phyloP scores from a whole-genome alignment of 108 stramenopile genomes.

The Cyclotella atomus region DNA sequence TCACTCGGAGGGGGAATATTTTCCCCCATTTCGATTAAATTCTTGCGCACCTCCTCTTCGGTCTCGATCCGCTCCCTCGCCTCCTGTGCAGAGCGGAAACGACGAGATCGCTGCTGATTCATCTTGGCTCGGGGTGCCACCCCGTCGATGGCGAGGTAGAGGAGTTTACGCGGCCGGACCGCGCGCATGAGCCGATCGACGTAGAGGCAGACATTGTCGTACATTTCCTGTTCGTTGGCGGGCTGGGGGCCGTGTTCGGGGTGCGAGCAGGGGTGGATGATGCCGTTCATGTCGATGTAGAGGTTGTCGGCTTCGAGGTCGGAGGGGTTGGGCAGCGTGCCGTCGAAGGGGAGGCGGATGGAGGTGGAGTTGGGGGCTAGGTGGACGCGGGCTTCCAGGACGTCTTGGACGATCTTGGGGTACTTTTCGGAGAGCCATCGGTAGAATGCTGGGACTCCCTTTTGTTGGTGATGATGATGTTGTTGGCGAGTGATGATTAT shows the following conservation, averaged over 20 bases:
- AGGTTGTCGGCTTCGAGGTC: conserved; percentile 94
- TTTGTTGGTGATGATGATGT: no score
- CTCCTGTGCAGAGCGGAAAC: conserved; percentile 97
- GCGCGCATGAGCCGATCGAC: conserved; percentile 87
- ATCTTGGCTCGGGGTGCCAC: conserved; percentile 99
- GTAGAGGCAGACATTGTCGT: conserved; percentile 91
- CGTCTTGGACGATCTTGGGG: conserved; percentile 92
- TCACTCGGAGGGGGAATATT: conserved; percentile 73
- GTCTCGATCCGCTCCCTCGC: conserved; percentile 87
- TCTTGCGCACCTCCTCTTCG: conserved; percentile 81
- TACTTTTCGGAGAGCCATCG: conserved; percentile 99
- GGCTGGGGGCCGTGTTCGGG: conserved; percentile 93
- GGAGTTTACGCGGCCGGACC: conserved; percentile 84
- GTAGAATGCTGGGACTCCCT: conserved; percentile 99
- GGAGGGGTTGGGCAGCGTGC: conserved; percentile 88
- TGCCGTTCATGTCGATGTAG: conserved; percentile 99
- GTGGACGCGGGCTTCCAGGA: conserved; percentile 92
- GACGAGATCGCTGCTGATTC: conserved; percentile 96
- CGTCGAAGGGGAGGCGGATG: conserved; percentile 82
- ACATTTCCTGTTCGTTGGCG: conserved; percentile 96
- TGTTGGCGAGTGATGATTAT: no score
- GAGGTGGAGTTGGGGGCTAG: conserved; percentile 62
- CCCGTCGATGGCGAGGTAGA: conserved; percentile 97
- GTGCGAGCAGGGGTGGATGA: conserved; percentile 99
- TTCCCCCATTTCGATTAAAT: conserved; percentile 73